Percentiles rank a stretch among this genome's conserved stretches.
These are phyloP conservation scores for Tolypocladium tropicale DNA, from an alignment of 2,329 filamentous ascomycete genomes.

Conservation along the genomic window DNA sequence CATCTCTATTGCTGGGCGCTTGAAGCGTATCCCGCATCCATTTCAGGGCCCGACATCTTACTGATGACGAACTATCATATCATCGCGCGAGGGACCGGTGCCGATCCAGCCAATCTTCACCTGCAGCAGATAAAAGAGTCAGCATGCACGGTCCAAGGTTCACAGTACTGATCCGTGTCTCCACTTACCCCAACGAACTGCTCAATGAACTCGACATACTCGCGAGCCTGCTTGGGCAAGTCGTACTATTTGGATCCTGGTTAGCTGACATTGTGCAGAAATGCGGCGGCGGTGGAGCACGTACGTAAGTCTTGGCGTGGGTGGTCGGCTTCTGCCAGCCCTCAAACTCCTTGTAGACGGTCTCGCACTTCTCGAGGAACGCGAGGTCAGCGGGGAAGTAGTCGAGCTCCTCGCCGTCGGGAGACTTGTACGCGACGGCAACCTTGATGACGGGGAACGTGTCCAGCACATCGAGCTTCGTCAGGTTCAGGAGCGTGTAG, in stretches of 20 bases:
- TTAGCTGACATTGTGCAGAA: background rate
- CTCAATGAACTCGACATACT: conserved; percentile 58
- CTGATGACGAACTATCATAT: conserved; percentile 39
- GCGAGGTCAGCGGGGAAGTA: conserved; percentile 5
- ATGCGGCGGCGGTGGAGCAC: background rate
- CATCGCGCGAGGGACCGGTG: conserved; percentile 54
- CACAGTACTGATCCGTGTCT: background rate
- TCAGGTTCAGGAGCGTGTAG: conserved; percentile 5
- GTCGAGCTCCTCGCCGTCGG: conserved; percentile 11
- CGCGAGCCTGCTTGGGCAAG: conserved; percentile 45
- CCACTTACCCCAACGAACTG: conserved; percentile 49
- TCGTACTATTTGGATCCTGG: conserved; percentile 10
- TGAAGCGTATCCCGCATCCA: background rate
- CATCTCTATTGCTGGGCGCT: background rate
- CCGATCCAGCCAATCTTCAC: conserved; percentile 49
- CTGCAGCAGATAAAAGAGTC: conserved; percentile 6
- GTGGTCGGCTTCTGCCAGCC: conserved; percentile 6
- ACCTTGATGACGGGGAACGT: conserved; percentile 47
- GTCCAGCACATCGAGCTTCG: conserved; percentile 12
- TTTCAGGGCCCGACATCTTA: background rate
- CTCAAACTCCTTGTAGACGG: conserved; percentile 5
- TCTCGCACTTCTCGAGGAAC: conserved; percentile 3
- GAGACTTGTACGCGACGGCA: conserved; percentile 9
- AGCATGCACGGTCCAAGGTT: conserved; percentile 1
- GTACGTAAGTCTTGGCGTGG: conserved; percentile 4